Base-by-base conservation (phyloP, 305 asterid genomes). In the Solanum aculeatissimum region DNA sequence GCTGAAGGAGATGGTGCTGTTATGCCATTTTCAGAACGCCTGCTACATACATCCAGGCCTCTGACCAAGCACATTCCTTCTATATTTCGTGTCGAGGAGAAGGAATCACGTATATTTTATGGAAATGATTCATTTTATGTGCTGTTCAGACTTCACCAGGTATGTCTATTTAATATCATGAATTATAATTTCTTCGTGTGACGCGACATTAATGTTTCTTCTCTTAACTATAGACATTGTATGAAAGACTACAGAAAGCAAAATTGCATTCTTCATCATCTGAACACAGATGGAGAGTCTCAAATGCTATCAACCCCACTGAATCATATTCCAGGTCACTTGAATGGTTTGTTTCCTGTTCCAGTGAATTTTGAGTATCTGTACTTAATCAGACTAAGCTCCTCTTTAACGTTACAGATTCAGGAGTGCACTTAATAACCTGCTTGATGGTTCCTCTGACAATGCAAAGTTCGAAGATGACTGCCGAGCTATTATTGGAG, bases 71-170 rank as follows among this genome's bases (percentile, higher is more conserved):
- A 87, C 54, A 82, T 89, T 83, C 92, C 94, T 65, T 63, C 25
- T 51, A 87, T 84, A 80, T 47, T 85, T 84, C 90, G 71, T 70
- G 94, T 84, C 86, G 87, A 79, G 85, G 92, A 91, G 85, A 89
- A 82, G 88, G 90, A 86, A 65, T 88, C 89, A 66, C 89, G 80
- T 71, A 85, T 93, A 84, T 94, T 95, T 86, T 97, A 94, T 80
- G 99, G 98, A 88, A 97, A 92, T 47, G 95, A 94, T 88, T 94
- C 98, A 79, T 91, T 94, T 91, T 97, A 97, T 90, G 87, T 93
- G 85, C 92, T 97, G 81, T 94, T 95, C 88, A 91, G 97, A 93
- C 98, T 95, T 87, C 98, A 97, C 91, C 94, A 93, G 89, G 99
- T 95, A 87, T 89, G 89, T 83, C 62, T 72, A 65, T 60, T 87